phyloP scores from a whole-genome alignment of 176 grass and related monocot species.

The Musa beccarii region DNA sequence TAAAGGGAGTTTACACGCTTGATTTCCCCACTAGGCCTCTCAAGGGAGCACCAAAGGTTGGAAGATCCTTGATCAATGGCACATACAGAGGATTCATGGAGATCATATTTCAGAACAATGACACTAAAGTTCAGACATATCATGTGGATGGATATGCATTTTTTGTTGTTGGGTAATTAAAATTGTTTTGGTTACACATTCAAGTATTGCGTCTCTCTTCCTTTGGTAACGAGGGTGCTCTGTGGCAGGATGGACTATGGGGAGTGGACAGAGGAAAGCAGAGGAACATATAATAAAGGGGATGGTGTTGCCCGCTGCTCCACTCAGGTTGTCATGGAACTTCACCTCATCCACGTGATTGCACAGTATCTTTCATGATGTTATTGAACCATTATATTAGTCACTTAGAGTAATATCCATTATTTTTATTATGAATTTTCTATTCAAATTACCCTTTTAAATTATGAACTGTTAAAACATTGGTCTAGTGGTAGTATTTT shows the following conservation, averaged over 20 bases:
- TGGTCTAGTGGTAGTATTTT: too few relatives aligned
- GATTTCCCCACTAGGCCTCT: slow-evolving; percentile 70
- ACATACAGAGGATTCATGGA: slow-evolving; percentile 84
- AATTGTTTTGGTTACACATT: neutral
- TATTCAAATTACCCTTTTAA: too few relatives aligned
- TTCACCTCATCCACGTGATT: too few relatives aligned
- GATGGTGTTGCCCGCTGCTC: slow-evolving; percentile 90
- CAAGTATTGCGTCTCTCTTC: neutral
- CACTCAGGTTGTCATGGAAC: slow-evolving; percentile 33
- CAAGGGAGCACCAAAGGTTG: slow-evolving; percentile 25
- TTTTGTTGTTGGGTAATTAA: slow-evolving; percentile 68
- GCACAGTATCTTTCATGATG: too few relatives aligned
- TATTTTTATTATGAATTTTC: too few relatives aligned
- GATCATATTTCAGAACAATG: slow-evolving; percentile 93
- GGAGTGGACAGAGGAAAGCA: slow-evolving; percentile 74
- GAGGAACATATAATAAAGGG: slow-evolving; percentile 79
- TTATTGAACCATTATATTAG: too few relatives aligned
- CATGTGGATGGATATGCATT: slow-evolving; percentile 94
- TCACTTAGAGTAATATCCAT: too few relatives aligned
- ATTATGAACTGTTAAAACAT: too few relatives aligned
- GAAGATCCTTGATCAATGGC: slow-evolving; percentile 59
- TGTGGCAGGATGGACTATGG: slow-evolving; percentile 72
- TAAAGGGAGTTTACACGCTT: slow-evolving; percentile 63
- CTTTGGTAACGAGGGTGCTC: neutral
- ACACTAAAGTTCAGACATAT: slow-evolving; percentile 75